Evolutionary conservation across 2,329 filamentous ascomycete species (phyloP).

Genomic region (Rhinocladiella mackenziei): DNA sequence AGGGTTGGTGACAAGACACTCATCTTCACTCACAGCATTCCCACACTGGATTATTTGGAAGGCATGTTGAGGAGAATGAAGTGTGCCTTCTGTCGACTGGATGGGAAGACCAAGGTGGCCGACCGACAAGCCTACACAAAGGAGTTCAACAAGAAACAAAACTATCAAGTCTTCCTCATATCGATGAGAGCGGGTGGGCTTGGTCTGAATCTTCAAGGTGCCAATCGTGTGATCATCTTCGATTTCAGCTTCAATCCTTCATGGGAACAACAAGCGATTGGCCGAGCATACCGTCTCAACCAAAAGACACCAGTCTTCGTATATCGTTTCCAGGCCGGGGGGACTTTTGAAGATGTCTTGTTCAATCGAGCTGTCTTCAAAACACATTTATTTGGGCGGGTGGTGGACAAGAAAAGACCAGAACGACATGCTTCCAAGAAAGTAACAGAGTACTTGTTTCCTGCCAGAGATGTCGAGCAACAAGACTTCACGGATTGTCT

Average conservation of each 20-base stretch:
- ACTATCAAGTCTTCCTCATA: slow-evolving; percentile 63
- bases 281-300: slow-evolving; percentile 78
- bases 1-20: slow-evolving; percentile 67
- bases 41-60: slow-evolving; percentile 66
- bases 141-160: slow-evolving; percentile 60
- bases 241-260: slow-evolving; percentile 79
- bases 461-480: slow-evolving; percentile 51
- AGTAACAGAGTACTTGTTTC: slow-evolving; percentile 53
- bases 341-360: slow-evolving; percentile 72
- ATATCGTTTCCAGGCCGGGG: slow-evolving; percentile 73
- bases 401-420: slow-evolving; percentile 79
- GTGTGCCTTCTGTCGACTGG: slow-evolving; percentile 55
- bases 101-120: slow-evolving; percentile 58
- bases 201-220: slow-evolving; percentile 77
- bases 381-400: slow-evolving; percentile 69
- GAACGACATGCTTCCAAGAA: slow-evolving; percentile 60
- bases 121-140: slow-evolving; percentile 63
- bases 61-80: slow-evolving; percentile 50
- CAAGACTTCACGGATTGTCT: slow-evolving; percentile 51
- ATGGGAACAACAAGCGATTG: slow-evolving; percentile 80
- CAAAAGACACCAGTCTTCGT: slow-evolving; percentile 78
- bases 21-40: slow-evolving; percentile 71
- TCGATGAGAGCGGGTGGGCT: slow-evolving; percentile 78
- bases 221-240: slow-evolving; percentile 81
- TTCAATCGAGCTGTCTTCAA: slow-evolving; percentile 78